Base-by-base conservation (phyloP, 2,329 filamentous ascomycete species). In the Penicillium sp. region DNA sequence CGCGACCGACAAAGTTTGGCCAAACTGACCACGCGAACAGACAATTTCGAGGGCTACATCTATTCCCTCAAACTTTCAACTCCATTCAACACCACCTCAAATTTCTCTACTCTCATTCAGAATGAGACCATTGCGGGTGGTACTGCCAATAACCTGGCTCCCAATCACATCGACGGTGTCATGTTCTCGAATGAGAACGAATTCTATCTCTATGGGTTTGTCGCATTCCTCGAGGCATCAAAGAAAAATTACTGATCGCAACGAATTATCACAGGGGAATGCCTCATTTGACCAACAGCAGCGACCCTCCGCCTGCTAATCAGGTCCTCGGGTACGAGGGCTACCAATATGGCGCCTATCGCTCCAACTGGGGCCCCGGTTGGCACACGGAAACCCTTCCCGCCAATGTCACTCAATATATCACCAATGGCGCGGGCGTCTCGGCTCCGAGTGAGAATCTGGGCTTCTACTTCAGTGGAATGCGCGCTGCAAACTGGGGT, bases 381-480 rank as follows among this genome's bases (percentile, higher is more conserved):
- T 86, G 85, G 61, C 38, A 75, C 3, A 65, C 74, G 8, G 69
- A 69, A 0, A 66, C 70, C 0, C 76, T 89, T 1, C 71, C 80
- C 2, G 63, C 74, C 3, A 73, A 68, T 6, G 70, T 89, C 5
- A 90, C 84, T 20, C 80, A 84, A 51, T 90, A 89, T 66, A 67
- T 91, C 22, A 84, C 87, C 0, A 86, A 84, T 63, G 89, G 89
- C 17, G 89, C 83, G 1, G 83, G 82, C 0, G 86, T 82, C 11
- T 90, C 80, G 45, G 86, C 84, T 0, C 88, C 88, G 0, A 90
- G 88, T 0, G 89, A 91, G 72, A 88, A 90, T 63, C 82, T 86
- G 64, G 88, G 87, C 0, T 91, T 86, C 78, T 91, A 91, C 66
- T 90, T 91, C 63, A 85, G 86, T 0, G 89, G 89, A 0, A 76